Base-by-base conservation (phyloP, 352 stramenopile species). In the Pythium utonaiense region DNA sequence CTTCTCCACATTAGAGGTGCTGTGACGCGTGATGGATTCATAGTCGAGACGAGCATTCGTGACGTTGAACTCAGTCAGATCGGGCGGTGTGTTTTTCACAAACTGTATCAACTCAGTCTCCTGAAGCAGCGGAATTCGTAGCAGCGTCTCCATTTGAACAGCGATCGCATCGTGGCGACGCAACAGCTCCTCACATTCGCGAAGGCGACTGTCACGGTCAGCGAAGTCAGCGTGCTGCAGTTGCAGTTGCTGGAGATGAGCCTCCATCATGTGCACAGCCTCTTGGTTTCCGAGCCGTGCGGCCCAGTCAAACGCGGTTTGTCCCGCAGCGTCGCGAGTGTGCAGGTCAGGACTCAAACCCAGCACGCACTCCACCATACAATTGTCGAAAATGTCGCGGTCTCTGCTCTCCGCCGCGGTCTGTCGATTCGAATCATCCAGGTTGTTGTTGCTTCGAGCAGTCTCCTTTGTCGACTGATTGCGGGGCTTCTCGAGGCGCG, bases 291-390 rank as follows among this genome's bases (percentile, higher is more conserved):
- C 67, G 6, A 74, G 84, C 10, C 79, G 62, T 12, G 59, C 72
- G 0, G 83, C 83, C 83, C 83, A 93, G 47, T 90, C 78, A 17
- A 86, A 76, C 0, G 83, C 83, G 2, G 72, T 83, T 53, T 83
- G 79, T n/a, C 80, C 78, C 0, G 66, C 64, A 17, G 54, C 41
- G 17, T 93, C 83, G 3, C 52, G 50, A 19, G 63, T 62, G n/a
- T 74, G 40, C 16, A 89, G 51, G 52, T 86, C 68, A 0, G 81
- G 78, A 17, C 74, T 33, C 44, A 76, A 71, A 0, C 53, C 28
- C 0, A 91, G 68, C 22, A 91, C 68, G 24, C 30, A 60, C 16
- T 63, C 53, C 8, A 88, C 62, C 51, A 88, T 84, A 1, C 28
- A 47, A 19, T 89, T 89, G 40, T 88, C 77, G 48, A 85, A 89